These are phyloP conservation scores for Glycyrrhiza uralensis DNA, from an alignment of 306 rosid genomes.

Conservation along the genomic window DNA sequence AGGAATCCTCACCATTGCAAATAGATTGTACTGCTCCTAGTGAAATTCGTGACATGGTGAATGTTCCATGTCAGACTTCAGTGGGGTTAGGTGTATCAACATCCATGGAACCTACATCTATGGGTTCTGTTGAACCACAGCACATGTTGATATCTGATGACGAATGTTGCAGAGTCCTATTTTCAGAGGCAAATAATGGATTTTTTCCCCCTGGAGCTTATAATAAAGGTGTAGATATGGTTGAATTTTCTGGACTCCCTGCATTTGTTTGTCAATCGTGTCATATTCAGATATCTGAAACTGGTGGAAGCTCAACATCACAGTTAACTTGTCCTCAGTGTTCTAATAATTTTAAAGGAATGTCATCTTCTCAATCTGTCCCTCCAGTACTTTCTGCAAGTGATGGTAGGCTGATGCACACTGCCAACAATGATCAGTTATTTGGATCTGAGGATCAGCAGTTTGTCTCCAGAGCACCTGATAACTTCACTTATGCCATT, in stretches of 20 bases:
- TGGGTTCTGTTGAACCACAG: conserved; percentile 45
- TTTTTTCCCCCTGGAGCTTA: conserved; percentile 48
- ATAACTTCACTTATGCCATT: conserved; percentile 51
- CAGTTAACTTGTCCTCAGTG: conserved; percentile 38
- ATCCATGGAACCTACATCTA: conserved; percentile 35
- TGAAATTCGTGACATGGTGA: conserved; percentile 41
- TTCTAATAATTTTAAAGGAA: conserved; percentile 35
- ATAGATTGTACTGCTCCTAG: conserved; percentile 44
- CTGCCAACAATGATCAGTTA: conserved; percentile 41
- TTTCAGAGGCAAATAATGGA: conserved; percentile 56
- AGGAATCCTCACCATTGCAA: conserved; percentile 51
- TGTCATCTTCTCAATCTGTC: conserved; percentile 39
- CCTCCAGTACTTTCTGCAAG: conserved; percentile 43
- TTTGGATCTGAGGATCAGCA: conserved; percentile 52
- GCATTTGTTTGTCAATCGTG: conserved; percentile 47
- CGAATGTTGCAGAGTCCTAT: conserved; percentile 82
- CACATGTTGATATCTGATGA: conserved; percentile 74
- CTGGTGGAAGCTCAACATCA: conserved; percentile 33
- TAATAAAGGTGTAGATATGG: conserved; percentile 26
- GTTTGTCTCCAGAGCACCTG: conserved; percentile 45
- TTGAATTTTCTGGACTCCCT: conserved; percentile 44
- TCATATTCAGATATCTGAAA: conserved; percentile 38
- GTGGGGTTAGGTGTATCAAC: conserved; percentile 37
- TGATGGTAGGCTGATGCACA: conserved; percentile 38
- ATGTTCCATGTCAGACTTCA: conserved; percentile 49